Base-by-base conservation (phyloP, 2,329 filamentous ascomycete genomes). In the Plenodomus lindquistii region DNA sequence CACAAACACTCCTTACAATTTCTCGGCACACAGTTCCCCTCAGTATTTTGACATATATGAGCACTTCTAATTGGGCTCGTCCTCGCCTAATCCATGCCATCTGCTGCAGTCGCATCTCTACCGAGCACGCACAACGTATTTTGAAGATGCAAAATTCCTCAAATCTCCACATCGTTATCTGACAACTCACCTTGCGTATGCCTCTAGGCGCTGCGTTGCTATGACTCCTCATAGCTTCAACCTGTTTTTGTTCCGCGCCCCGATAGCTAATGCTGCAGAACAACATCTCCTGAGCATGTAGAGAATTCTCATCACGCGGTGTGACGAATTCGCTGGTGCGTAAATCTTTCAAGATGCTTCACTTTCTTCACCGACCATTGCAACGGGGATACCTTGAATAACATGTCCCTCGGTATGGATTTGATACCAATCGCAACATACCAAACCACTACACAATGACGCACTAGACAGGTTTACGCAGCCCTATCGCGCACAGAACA, bases 131-230 rank as follows among this genome's bases (percentile, higher is more conserved):
- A 67, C 63, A 70, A 51, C 55, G 59, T 54, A 57, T 52, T 59
- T 61, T 45, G 43, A 44, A 50, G 47, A 15, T 47, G 57, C 51
- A 51, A 65, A 60, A 59, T 63, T 53, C 48, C 52, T 46, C 42
- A 46, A 51, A 50, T 53, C 51, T 53, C 61, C 61, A 62, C 61
- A 57, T 52, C 42, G 49, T 50, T 60, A 66, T 66, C 62, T 60
- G 67, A 67, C 69, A 72, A 66, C 69, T 70, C 69, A 71, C 55
- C 67, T 57, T 71, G 67, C 69, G 65, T 66, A 52, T 63, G 54
- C 52, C 54, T 58, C 50, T 53, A 50, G 57, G 55, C 54, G 50
- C 50, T 55, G 52, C 59, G 43, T 57, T 60, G 47, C 62, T 63
- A 60, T 65, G 62, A 62, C 62, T 65, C 62, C 56, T 61, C 60